Evolutionary conservation across 345 rosid genomes (phyloP), one percentile per base, ranked within the genome.

Genomic region (Citrus maxima): DNA sequence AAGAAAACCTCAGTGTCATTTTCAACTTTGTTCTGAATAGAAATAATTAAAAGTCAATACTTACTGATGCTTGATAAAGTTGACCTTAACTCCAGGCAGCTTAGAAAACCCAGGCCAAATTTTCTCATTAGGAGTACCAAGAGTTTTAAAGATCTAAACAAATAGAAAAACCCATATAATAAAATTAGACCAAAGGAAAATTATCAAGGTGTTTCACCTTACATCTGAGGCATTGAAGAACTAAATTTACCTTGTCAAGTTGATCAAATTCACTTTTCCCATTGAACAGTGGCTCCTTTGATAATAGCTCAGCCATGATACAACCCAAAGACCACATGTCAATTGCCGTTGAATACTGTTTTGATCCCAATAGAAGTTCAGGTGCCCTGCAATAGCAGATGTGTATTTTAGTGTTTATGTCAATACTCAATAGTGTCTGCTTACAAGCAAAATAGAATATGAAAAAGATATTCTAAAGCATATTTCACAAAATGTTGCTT

Each of bases 291-390:
- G 99, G 93, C 74, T 89, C 93, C 83, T 94, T 96, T 1, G 97
- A 90, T 62, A 96, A 86, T 56, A 96, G 77, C 77, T 96, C 99
- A 68, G 98, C 98, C 99, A 96, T 96, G 61, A 96, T 94, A 83
- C 99, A 96, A 64, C 99, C 99, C 72, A 96, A 82, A 30, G 99
- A 96, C 99, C 99, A 96, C 99, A 96, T 94, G 88, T 96, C 99
- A 87, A 97, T 92, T 54, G 99, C 96, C 28, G 98, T 97, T 72
- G 99, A 97, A 89, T 97, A 97, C 75, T 90, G 98, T 83, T 88
- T 93, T 32, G 89, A 88, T 81, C 99, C 99, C 87, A 97, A 83
- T 35, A 97, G 95, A 81, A 97, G 98, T 84, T 97, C 99, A 72
- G 99, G 99, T 64, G 99, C 99, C 90, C 99, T 97, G 88, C 73